These are phyloP conservation scores for Cercis canadensis DNA, from an alignment of 306 rosid species.

Conservation along the genomic window DNA sequence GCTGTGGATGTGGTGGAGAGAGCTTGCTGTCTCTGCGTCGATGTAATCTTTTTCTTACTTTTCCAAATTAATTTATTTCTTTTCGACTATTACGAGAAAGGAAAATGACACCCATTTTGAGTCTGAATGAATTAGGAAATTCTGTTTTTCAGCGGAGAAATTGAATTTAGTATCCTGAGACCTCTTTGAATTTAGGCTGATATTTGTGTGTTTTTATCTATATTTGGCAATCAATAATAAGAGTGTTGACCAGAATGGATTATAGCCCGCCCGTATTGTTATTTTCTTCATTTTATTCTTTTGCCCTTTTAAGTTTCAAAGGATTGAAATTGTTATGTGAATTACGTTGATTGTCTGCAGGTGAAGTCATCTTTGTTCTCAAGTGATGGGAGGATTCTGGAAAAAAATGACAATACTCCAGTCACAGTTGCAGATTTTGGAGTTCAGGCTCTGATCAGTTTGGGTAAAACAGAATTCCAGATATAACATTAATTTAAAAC, in stretches of 20 bases:
- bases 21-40: slow-evolving; percentile 70
- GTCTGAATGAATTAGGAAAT: not conserved
- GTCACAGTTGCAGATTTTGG: slow-evolving; percentile 96
- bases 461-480: slow-evolving; percentile 57
- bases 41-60: slow-evolving; percentile 43
- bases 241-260: slow-evolving; percentile 14
- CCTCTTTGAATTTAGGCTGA: no score
- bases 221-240: not conserved
- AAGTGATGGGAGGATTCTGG: slow-evolving; percentile 51
- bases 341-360: slow-evolving; percentile 39
- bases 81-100: not conserved
- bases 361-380: slow-evolving; percentile 66
- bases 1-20: slow-evolving; percentile 71
- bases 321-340: not conserved
- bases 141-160: no score
- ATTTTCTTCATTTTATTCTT: not conserved
- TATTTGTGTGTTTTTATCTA: no score
- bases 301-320: not conserved
- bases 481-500: not conserved
- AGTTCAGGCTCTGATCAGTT: slow-evolving; percentile 92
- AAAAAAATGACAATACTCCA: slow-evolving; percentile 76
- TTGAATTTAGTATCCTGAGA: no score
- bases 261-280: no score
- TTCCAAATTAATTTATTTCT: not conserved
- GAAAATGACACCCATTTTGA: not conserved